A percentile compares a stretch with the other conserved stretches of the same genome.
phyloP scores from a whole-genome alignment of 2,329 filamentous ascomycete species.

The Colletotrichum abscissum region DNA sequence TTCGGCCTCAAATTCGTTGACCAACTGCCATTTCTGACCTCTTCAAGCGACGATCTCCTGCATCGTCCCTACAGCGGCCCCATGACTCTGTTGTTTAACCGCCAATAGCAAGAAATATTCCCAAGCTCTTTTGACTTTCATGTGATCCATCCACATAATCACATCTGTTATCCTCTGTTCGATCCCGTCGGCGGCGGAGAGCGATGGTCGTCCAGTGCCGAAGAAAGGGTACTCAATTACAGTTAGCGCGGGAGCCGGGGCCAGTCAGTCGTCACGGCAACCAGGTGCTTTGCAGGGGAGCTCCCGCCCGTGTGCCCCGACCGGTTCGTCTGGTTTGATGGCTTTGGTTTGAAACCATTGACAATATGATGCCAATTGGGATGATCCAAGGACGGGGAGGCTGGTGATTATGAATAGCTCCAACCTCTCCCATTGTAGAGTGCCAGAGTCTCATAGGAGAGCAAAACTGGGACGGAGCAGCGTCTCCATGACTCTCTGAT shows the following conservation, averaged over 20 bases:
- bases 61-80: background rate
- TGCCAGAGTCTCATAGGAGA: background rate
- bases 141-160: slow-evolving; percentile 22
- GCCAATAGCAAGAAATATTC: background rate
- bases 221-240: slow-evolving; percentile 15
- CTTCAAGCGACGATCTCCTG: background rate
- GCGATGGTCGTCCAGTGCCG: slow-evolving; percentile 20
- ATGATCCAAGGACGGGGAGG: background rate
- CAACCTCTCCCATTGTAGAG: slow-evolving; percentile 19
- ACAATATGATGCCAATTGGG: background rate
- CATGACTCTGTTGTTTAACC: background rate
- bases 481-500: slow-evolving; percentile 7
- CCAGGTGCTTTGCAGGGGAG: slow-evolving; percentile 11
- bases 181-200: slow-evolving; percentile 4
- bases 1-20: no score
- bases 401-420: slow-evolving; percentile 27
- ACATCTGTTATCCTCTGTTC: background rate
- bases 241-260: slow-evolving; percentile 9
- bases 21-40: background rate
- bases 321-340: slow-evolving; percentile 24
- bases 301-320: slow-evolving; percentile 27
- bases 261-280: slow-evolving; percentile 23
- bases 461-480: slow-evolving; percentile 16
- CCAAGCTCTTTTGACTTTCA: background rate
- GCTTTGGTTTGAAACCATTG: background rate